Evolutionary conservation across 768 basidiomycete genomes (phyloP), one percentile per base, ranked within the genome.

Genomic region (Hortiboletus campestris): DNA sequence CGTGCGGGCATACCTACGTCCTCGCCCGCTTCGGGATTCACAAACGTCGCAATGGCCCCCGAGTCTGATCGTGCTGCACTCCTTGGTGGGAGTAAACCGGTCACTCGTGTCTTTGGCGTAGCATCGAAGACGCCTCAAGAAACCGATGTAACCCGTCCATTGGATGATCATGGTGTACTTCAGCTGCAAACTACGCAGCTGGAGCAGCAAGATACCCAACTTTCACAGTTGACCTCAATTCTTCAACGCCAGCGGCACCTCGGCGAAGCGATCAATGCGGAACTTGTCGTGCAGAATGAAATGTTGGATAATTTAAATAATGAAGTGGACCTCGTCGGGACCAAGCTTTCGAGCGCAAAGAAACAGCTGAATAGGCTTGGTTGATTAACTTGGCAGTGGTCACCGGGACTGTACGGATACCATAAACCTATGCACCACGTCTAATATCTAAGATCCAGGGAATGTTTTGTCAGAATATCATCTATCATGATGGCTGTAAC

Each of bases 281-380:
- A 98, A 72, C 84, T 98, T 60, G 78, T 77, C 12, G 72, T 83
- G 57, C 96, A 98, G 70, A 94, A 85, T 61, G 92, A 94, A 65
- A 72, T 95, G 72, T 72, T 98, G 64, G 92, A 97, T 67, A 83
- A 84, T 68, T 74, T 98, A 57, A 78, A 83, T 8, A 72, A 78
- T 40, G 86, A 91, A 16, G 88, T 96, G 32, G 93, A 95, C 67
- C 74, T 75, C 25, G 87, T 89, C 2, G 87, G 87, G 35, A 79
- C 79, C 39, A 95, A 94, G 76, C 78, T 98, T 53, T 80, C 82
- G n/a, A 73, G 76, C 19, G 84, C 94, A 19, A 92, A 89, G 74
- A 85, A 84, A 70, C 85, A 94, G 71, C 69, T 97, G 75, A 91
- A 92, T 65, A 80, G 82, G 72, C 75, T 97, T 57, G 84, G 85